Conservation (phyloP, 768 basidiomycete genomes). For the Tricholoma flavovirens region DNA sequence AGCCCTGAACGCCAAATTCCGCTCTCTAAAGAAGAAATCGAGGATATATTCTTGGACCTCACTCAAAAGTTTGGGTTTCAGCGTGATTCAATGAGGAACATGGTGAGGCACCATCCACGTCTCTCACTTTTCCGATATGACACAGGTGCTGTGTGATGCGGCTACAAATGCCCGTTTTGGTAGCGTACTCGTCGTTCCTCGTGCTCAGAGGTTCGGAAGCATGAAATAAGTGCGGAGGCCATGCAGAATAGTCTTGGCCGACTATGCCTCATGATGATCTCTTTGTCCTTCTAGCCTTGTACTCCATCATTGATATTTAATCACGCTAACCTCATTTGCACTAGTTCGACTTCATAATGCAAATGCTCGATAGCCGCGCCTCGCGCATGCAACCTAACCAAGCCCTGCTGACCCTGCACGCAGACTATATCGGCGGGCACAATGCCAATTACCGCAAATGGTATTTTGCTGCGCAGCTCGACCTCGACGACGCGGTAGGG, state of each 20-base stretch:
- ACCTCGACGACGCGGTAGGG: slow-evolving; percentile 96
- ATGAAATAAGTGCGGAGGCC: neutral
- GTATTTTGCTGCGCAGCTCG: slow-evolving; percentile 99
- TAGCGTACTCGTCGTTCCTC: neutral
- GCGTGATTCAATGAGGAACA: slow-evolving; percentile 91
- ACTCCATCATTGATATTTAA: neutral
- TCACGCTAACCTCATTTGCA: slow-evolving; percentile 9
- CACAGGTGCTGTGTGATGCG: neutral
- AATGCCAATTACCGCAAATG: slow-evolving; percentile 99
- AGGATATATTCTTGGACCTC: slow-evolving; percentile 95
- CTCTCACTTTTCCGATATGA: neutral
- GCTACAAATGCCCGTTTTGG: neutral
- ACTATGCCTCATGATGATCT: neutral
- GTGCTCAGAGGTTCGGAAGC: neutral
- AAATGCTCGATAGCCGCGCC: slow-evolving; percentile 91
- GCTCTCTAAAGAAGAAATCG: slow-evolving; percentile 98
- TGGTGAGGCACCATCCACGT: slow-evolving; percentile 45
- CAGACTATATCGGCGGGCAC: slow-evolving; percentile 98
- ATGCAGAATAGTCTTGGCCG: neutral
- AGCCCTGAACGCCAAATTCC: slow-evolving; percentile 87
- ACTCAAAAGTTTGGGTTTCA: slow-evolving; percentile 99
- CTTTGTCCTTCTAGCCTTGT: neutral
- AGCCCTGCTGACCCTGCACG: slow-evolving; percentile 91
- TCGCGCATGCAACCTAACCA: slow-evolving; percentile 97
- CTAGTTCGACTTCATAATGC: slow-evolving; percentile 97